Percentiles rank a stretch among this genome's conserved stretches.
These are phyloP conservation scores for Desmodesmus armatus DNA, from an alignment of 139 green algal species.

Conservation along the genomic window DNA sequence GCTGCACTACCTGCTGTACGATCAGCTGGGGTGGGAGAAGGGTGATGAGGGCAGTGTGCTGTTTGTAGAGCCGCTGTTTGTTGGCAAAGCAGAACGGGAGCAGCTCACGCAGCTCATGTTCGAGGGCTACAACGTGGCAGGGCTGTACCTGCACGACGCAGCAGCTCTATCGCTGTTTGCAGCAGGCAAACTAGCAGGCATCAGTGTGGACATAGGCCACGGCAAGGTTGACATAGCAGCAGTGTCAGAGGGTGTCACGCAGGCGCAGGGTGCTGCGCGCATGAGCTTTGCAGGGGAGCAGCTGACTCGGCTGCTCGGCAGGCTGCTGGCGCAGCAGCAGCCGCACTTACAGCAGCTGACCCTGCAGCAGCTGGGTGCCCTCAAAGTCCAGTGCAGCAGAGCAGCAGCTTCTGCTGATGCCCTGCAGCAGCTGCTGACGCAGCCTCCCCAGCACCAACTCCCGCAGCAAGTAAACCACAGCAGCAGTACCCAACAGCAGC, in stretches of 20 bases:
- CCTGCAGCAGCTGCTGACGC: not conserved
- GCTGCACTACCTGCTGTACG: slow-evolving; percentile 76
- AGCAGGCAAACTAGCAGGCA: slow-evolving; percentile 77
- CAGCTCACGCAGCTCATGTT: slow-evolving; percentile 84
- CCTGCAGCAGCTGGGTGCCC: slow-evolving; percentile 17
- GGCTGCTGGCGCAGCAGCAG: slow-evolving; percentile 15
- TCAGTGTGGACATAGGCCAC: slow-evolving; percentile 87
- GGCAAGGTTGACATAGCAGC: slow-evolving; percentile 84
- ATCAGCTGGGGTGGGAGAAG: slow-evolving; percentile 75
- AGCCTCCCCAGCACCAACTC: not conserved
- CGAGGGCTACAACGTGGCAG: slow-evolving; percentile 76
- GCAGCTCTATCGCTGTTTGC: slow-evolving; percentile 81
- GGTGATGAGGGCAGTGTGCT: slow-evolving; percentile 78
- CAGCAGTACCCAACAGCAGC: slow-evolving; percentile 1
- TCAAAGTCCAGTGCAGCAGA: slow-evolving; percentile 33
- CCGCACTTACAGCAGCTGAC: not conserved
- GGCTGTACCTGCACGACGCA: slow-evolving; percentile 77
- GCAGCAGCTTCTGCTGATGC: slow-evolving; percentile 29
- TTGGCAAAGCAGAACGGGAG: slow-evolving; percentile 72
- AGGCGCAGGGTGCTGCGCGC: slow-evolving; percentile 52
- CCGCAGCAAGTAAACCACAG: not conserved
- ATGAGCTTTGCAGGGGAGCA: slow-evolving; percentile 74
- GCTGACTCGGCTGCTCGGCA: slow-evolving; percentile 50
- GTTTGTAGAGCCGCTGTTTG: slow-evolving; percentile 79
- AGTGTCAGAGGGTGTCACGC: slow-evolving; percentile 82